These are phyloP conservation scores for Fusarium graminum DNA, from an alignment of 2,329 filamentous ascomycete species.

Conservation along the genomic window DNA sequence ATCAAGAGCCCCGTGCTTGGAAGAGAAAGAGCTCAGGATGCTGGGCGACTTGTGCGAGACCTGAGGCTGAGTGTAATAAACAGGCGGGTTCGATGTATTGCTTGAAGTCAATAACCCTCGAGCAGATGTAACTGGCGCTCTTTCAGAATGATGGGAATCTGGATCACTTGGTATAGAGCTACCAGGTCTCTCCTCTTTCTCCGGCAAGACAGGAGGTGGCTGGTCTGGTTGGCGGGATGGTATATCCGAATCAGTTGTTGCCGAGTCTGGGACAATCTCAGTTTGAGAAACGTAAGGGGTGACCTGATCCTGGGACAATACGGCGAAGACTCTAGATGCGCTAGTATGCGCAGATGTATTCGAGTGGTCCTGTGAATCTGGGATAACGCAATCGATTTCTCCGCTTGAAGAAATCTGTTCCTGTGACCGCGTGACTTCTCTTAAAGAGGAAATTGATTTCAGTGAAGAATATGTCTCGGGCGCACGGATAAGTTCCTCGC, in stretches of 20 bases:
- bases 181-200: slow-evolving; percentile 11
- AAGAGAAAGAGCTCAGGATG: slow-evolving; percentile 12
- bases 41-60: slow-evolving; percentile 2
- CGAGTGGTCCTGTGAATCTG: slow-evolving; percentile 43
- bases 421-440: neutral
- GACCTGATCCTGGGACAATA: slow-evolving; percentile 3
- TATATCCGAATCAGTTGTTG: slow-evolving; percentile 36
- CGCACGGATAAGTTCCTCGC: neutral
- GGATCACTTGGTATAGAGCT: slow-evolving; percentile 7
- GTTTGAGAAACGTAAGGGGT: slow-evolving; percentile 21
- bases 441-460: neutral
- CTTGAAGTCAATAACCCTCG: neutral
- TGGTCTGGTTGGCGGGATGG: slow-evolving; percentile 49
- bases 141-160: neutral
- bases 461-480: neutral
- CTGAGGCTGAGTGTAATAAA: slow-evolving; percentile 44
- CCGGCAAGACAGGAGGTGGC: slow-evolving; percentile 1
- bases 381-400: slow-evolving; percentile 28
- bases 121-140: neutral
- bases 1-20: neutral
- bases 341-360: slow-evolving; percentile 15
- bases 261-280: slow-evolving; percentile 30
- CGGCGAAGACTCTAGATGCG: slow-evolving; percentile 1
- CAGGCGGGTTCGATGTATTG: slow-evolving; percentile 9
- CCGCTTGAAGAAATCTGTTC: slow-evolving; percentile 13